Conservation (phyloP, 2,329 filamentous ascomycete genomes). For the Cercospora canescens region DNA sequence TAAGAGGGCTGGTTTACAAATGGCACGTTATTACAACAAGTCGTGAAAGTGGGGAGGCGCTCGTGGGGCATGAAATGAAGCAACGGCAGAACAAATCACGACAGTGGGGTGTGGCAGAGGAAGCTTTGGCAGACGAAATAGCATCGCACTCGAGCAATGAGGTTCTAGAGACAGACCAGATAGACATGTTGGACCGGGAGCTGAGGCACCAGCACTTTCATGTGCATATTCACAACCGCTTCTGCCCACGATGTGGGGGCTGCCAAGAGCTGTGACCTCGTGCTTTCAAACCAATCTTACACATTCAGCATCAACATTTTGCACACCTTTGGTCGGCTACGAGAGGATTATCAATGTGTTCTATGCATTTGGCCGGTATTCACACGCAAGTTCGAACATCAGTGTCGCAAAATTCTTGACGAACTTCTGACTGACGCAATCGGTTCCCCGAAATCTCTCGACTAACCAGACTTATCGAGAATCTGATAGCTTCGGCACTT, state of each 20-base stretch:
- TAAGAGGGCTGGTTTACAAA: conserved; percentile 86
- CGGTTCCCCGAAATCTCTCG: neutral
- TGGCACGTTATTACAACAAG: conserved; percentile 82
- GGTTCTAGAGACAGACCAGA: neutral
- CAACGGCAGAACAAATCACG: neutral
- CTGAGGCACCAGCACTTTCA: neutral
- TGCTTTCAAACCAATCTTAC: too few relatives aligned
- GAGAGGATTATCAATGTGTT: neutral
- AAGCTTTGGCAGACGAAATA: neutral
- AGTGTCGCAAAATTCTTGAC: neutral
- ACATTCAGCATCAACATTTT: neutral
- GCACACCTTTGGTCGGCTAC: neutral
- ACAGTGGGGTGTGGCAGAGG: neutral
- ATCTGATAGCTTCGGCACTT: neutral
- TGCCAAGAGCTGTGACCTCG: too few relatives aligned
- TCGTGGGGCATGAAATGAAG: neutral
- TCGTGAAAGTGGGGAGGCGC: neutral
- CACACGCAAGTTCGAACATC: neutral
- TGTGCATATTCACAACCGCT: neutral
- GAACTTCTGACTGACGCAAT: neutral
- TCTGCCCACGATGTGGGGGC: neutral
- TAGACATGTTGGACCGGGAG: neutral
- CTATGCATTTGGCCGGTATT: neutral
- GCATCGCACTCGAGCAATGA: neutral
- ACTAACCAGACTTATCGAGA: neutral